These are phyloP conservation scores for Aspergillus kassunensis DNA, from an alignment of 495 filamentous ascomycete species.

Conservation along the genomic window DNA sequence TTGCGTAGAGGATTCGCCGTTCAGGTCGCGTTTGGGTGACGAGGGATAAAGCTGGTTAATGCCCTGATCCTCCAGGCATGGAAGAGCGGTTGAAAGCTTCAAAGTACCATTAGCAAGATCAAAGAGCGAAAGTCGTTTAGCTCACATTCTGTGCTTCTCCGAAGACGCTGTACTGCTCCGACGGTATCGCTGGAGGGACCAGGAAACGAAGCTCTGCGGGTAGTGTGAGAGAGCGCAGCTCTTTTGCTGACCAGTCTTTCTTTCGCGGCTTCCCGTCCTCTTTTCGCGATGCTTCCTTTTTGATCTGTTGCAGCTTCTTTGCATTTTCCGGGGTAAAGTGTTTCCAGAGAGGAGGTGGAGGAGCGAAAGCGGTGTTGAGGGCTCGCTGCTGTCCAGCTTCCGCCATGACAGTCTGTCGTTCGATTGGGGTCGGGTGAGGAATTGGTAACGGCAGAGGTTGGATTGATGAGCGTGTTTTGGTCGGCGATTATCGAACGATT, in stretches of 20 bases:
- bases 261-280: slow-evolving; percentile 30
- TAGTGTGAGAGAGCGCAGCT: slow-evolving; percentile 55
- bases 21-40: slow-evolving; percentile 34
- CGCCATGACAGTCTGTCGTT: slow-evolving; percentile 38
- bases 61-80: slow-evolving; percentile 61
- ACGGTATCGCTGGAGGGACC: slow-evolving; percentile 70
- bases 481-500: slow-evolving; percentile 5
- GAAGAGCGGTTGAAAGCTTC: slow-evolving; percentile 57
- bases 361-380: slow-evolving; percentile 65
- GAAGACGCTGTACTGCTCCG: slow-evolving; percentile 72
- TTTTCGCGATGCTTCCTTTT: slow-evolving; percentile 41
- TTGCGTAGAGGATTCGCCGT: slow-evolving; percentile 35
- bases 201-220: slow-evolving; percentile 74
- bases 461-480: not conserved
- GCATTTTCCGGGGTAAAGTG: slow-evolving; percentile 80
- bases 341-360: slow-evolving; percentile 87
- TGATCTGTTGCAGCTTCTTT: slow-evolving; percentile 55
- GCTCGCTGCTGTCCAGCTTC: slow-evolving; percentile 46
- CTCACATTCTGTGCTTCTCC: slow-evolving; percentile 60
- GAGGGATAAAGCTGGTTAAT: slow-evolving; percentile 67
- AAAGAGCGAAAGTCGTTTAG: not conserved
- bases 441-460: not conserved
- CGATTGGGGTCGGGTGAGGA: not conserved
- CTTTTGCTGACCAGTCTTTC: slow-evolving; percentile 37
- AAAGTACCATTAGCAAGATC: not conserved